Evolutionary conservation across 352 stramenopile genomes (phyloP).

Genomic region (Halophytophthora polymorphica): DNA sequence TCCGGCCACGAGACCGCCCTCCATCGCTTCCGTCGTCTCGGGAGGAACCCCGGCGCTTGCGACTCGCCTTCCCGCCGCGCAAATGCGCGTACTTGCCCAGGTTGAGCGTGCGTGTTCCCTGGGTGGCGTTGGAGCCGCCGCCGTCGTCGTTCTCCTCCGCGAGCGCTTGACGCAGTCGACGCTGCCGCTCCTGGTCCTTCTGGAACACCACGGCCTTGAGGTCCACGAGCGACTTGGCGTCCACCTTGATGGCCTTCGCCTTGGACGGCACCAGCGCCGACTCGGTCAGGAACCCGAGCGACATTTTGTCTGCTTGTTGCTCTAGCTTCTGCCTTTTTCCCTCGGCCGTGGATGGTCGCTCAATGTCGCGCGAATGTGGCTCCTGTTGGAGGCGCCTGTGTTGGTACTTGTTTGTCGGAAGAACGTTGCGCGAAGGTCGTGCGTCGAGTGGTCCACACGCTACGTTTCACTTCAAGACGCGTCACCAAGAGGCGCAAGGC

Average conservation of each 20-base stretch:
- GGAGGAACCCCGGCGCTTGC: constrained; percentile 10
- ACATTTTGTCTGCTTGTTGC: constrained; percentile 75
- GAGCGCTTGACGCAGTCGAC: constrained; percentile 39
- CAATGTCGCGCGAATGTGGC: too few species aligned
- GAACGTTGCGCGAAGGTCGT: too few species aligned
- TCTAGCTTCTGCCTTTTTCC: neutral
- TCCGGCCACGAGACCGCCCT: constrained; percentile 17
- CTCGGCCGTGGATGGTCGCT: too few species aligned
- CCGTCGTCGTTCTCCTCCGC: constrained; percentile 20
- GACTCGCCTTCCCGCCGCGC: constrained; percentile 27
- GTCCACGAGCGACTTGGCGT: constrained; percentile 80
- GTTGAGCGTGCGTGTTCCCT: constrained; percentile 12
- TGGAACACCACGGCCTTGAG: constrained; percentile 81
- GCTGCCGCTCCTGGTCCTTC: constrained; percentile 77
- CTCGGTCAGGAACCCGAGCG: constrained; percentile 90
- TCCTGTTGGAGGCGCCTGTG: too few species aligned
- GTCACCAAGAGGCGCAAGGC: too few species aligned
- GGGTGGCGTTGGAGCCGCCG: neutral
- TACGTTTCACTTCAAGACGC: too few species aligned
- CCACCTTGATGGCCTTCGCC: constrained; percentile 86
- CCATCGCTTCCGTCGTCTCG: constrained; percentile 22
- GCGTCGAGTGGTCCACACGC: too few species aligned
- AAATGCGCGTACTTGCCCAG: constrained; percentile 50
- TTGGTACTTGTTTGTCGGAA: too few species aligned
- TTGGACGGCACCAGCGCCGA: constrained; percentile 89